Percentiles rank a stretch among this genome's conserved stretches.
Evolutionary conservation across 2,329 filamentous ascomycete species (phyloP).

Genomic region (Xylariales sp.): DNA sequence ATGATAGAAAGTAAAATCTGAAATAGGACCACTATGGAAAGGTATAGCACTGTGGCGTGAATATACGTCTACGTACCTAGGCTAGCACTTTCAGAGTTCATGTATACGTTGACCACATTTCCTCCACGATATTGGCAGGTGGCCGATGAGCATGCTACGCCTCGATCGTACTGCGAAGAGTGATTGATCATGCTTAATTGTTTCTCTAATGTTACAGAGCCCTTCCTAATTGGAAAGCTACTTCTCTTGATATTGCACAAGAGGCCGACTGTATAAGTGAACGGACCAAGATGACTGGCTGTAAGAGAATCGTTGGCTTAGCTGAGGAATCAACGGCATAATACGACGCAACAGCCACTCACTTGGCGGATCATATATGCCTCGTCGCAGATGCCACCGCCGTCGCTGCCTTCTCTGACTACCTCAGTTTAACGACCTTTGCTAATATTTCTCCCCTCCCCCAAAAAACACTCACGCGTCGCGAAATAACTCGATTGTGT

Average conservation of each 20-base stretch:
- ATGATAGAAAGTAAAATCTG: conserved; percentile 4
- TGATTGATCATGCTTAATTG: conserved; percentile 1
- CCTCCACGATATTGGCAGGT: background rate
- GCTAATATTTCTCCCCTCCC: background rate
- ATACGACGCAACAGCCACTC: conserved; percentile 22
- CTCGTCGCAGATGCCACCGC: conserved; percentile 12
- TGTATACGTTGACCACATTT: background rate
- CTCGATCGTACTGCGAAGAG: conserved; percentile 3
- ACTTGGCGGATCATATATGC: conserved; percentile 21
- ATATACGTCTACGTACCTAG: background rate
- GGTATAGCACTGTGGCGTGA: conserved; percentile 3
- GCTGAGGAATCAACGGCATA: conserved; percentile 27
- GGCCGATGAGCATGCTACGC: conserved; percentile 12
- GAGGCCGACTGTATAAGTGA: conserved; percentile 7
- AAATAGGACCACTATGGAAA: background rate
- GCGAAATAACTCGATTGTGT: conserved; percentile 9
- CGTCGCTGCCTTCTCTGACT: conserved; percentile 23
- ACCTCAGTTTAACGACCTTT: background rate
- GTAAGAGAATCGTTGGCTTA: conserved; percentile 21
- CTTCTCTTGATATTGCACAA: conserved; percentile 22
- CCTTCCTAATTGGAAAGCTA: conserved; percentile 7
- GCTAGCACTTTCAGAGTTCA: background rate
- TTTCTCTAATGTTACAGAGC: conserved; percentile 3
- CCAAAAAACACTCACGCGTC: background rate
- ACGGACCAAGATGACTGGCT: conserved; percentile 18